Conservation (phyloP, 2,329 filamentous ascomycete genomes). For the Albophoma yamanashiensis region DNA sequence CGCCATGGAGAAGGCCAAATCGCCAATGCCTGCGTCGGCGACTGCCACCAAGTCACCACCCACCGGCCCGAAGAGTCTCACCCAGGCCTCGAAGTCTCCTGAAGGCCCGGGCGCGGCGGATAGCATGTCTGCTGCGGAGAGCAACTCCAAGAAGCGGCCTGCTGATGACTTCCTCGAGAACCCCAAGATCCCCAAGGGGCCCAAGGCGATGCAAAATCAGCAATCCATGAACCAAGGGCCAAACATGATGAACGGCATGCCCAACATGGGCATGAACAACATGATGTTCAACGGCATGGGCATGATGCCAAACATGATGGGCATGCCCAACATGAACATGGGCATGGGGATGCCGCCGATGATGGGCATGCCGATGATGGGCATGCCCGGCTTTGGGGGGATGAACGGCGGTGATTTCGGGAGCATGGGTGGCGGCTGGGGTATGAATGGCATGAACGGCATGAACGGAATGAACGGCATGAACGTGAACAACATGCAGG, state of each 20-base stretch:
- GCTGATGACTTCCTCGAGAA: conserved; percentile 63
- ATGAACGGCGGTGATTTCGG: conserved; percentile 17
- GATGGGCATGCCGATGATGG: conserved; percentile 17
- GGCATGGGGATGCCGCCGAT: conserved; percentile 14
- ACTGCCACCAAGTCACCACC: conserved; percentile 16
- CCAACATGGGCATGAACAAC: conserved; percentile 23
- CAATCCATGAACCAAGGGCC: conserved; percentile 34
- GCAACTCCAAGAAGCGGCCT: conserved; percentile 63
- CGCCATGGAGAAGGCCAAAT: conserved; percentile 23
- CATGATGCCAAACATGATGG: conserved; percentile 28
- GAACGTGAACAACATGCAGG: conserved; percentile 16
- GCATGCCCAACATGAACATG: conserved; percentile 19
- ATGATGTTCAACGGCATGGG: conserved; percentile 27
- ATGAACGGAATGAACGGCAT: conserved; percentile 20
- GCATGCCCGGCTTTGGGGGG: conserved; percentile 10
- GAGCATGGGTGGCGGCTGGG: conserved; percentile 18
- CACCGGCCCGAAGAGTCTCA: conserved; percentile 16
- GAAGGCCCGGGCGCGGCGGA: conserved; percentile 21
- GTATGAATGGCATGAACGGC: conserved; percentile 21
- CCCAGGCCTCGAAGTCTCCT: conserved; percentile 20
- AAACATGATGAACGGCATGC: conserved; percentile 35
- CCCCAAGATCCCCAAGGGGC: conserved; percentile 53
- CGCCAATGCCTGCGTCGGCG: conserved; percentile 14
- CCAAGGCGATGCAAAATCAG: conserved; percentile 52
- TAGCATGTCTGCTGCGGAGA: conserved; percentile 18